phyloP scores from a whole-genome alignment of 768 basidiomycete genomes.

The Tricholoma furcatifolium region DNA sequence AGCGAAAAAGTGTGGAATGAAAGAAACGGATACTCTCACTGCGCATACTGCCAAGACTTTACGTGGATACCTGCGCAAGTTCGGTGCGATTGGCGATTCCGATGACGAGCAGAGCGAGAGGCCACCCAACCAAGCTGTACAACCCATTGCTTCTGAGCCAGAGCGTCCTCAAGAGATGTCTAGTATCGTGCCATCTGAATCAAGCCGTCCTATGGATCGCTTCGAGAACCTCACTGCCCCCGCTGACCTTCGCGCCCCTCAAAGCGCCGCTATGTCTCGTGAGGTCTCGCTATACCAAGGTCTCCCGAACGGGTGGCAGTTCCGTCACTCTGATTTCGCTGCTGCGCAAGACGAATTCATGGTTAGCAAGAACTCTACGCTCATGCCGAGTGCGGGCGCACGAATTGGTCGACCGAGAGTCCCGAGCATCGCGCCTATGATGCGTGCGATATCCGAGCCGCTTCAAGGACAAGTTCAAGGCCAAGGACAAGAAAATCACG shows the following conservation, averaged over 20 bases:
- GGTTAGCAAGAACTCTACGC: slow-evolving; percentile 2
- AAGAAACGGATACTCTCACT: slow-evolving; percentile 12
- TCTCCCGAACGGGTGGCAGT: slow-evolving; percentile 49
- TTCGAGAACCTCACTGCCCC: slow-evolving; percentile 11
- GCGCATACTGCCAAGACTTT: slow-evolving; percentile 9
- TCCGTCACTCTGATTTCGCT: slow-evolving; percentile 35
- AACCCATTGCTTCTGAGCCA: not conserved
- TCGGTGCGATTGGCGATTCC: not conserved
- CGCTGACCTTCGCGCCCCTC: slow-evolving; percentile 7
- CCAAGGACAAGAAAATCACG: not conserved
- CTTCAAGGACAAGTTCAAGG: not conserved
- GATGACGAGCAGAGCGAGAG: not conserved
- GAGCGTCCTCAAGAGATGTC: not conserved
- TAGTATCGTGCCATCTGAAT: not conserved
- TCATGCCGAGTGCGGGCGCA: slow-evolving; percentile 5
- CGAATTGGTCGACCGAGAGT: slow-evolving; percentile 30
- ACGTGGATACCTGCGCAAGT: slow-evolving; percentile 13
- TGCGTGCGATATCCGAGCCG: slow-evolving; percentile 15
- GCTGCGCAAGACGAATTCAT: slow-evolving; percentile 25
- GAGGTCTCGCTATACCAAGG: slow-evolving; percentile 48
- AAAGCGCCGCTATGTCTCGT: slow-evolving; percentile 37
- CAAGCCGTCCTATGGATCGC: slow-evolving; percentile 6
- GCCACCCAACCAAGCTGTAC: not conserved
- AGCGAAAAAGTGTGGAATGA: slow-evolving; percentile 39
- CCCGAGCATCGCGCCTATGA: slow-evolving; percentile 39